phyloP scores from a whole-genome alignment of 192 early-diverging fungal species.

The Entrophospora sp. region DNA sequence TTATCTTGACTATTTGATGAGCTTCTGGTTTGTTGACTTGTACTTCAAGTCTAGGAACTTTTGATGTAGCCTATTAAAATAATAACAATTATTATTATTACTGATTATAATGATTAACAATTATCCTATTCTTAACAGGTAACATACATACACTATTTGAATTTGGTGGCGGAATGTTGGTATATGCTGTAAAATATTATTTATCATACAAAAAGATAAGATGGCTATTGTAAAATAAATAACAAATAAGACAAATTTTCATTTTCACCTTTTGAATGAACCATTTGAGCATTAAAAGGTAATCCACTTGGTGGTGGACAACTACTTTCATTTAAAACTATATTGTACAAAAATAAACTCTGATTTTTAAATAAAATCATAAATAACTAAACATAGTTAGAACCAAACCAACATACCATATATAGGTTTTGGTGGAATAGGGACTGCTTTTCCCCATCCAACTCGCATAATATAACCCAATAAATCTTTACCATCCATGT shows the following conservation, averaged over 20 bases:
- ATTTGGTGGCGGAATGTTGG: not conserved
- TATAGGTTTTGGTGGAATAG: constrained; percentile 62
- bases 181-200: not conserved
- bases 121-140: no score
- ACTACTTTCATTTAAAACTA: constrained; percentile 28
- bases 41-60: constrained; percentile 52
- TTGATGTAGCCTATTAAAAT: not conserved
- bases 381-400: no score
- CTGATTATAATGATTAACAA: no score
- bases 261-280: constrained; percentile 17
- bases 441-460: constrained; percentile 78
- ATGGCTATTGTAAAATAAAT: no score
- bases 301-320: constrained; percentile 31
- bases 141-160: no score
- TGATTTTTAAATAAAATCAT: no score
- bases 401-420: constrained; percentile 64
- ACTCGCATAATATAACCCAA: constrained; percentile 54
- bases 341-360: not conserved
- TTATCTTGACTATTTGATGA: constrained; percentile 42
- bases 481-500: constrained; percentile 65
- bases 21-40: constrained; percentile 55
- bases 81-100: no score
- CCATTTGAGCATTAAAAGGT: constrained; percentile 57
- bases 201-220: no score
- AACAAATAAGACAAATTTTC: no score